These are phyloP conservation scores for Epichloe brachyelytri DNA, from an alignment of 2,329 filamentous ascomycete genomes.

Conservation along the genomic window DNA sequence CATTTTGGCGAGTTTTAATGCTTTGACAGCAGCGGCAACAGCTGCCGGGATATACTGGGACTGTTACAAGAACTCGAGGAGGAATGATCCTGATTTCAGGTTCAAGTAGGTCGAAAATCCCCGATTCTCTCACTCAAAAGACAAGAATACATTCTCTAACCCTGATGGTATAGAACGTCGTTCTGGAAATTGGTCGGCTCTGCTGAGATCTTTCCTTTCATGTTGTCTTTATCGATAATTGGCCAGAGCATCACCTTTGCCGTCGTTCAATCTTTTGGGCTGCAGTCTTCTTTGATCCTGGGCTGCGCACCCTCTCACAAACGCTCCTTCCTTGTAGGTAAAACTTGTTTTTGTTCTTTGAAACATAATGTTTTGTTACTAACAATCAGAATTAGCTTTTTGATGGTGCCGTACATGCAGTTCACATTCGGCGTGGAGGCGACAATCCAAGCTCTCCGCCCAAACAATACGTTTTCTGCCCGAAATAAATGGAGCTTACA, in stretches of 20 bases:
- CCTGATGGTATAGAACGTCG: slow-evolving; percentile 16
- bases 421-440: slow-evolving; percentile 50
- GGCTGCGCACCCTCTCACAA: slow-evolving; percentile 43
- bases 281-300: slow-evolving; percentile 34
- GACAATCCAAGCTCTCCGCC: slow-evolving; percentile 41
- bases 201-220: slow-evolving; percentile 40
- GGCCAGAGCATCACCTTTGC: slow-evolving; percentile 46
- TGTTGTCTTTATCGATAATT: slow-evolving; percentile 43
- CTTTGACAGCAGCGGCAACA: slow-evolving; percentile 42
- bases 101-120: slow-evolving; percentile 24
- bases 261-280: slow-evolving; percentile 40
- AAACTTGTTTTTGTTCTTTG: background rate
- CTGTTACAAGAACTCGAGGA: slow-evolving; percentile 33
- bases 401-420: slow-evolving; percentile 53
- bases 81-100: slow-evolving; percentile 25
- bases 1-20: slow-evolving; percentile 48
- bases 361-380: background rate
- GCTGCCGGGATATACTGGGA: slow-evolving; percentile 44
- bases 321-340: slow-evolving; percentile 45
- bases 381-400: slow-evolving; percentile 39
- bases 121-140: background rate
- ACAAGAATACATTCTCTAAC: background rate
- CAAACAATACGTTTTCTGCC: slow-evolving; percentile 40
- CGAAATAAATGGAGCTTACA: slow-evolving; percentile 47
- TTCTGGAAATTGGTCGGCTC: slow-evolving; percentile 32